Evolutionary conservation across 2,329 filamentous ascomycete species (phyloP).

Genomic region (Diplocarpon rosae): DNA sequence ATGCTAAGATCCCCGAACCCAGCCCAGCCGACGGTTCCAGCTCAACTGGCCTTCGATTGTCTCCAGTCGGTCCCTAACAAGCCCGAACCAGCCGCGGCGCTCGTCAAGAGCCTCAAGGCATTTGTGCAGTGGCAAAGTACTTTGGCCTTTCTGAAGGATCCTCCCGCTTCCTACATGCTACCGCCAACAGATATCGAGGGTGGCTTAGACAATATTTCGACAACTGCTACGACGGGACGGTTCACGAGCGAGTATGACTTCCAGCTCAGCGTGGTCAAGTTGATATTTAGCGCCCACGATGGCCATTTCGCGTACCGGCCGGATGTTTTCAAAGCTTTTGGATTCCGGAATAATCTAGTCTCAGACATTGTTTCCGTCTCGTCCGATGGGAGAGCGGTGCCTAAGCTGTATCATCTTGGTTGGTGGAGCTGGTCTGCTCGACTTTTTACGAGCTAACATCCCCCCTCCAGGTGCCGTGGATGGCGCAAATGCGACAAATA

Average conservation of each 20-base stretch:
- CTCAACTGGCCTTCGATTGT: slow-evolving; percentile 11
- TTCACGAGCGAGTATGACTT: slow-evolving; percentile 17
- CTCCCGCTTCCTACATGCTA: slow-evolving; percentile 11
- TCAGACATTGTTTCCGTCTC: slow-evolving; percentile 44
- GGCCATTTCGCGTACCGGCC: slow-evolving; percentile 30
- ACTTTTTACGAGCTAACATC: too few species aligned
- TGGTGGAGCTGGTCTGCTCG: too few species aligned
- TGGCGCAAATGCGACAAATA: too few species aligned
- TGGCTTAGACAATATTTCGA: slow-evolving; percentile 11
- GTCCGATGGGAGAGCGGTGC: slow-evolving; percentile 41
- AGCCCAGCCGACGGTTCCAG: too few species aligned
- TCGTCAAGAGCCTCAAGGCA: slow-evolving; percentile 11
- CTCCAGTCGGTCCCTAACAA: slow-evolving; percentile 12
- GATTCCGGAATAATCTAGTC: slow-evolving; percentile 22
- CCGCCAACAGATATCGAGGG: slow-evolving; percentile 15
- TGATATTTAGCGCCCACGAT: slow-evolving; percentile 46
- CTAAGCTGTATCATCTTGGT: slow-evolving; percentile 36
- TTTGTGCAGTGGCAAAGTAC: slow-evolving; percentile 14
- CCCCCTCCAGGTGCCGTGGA: too few species aligned
- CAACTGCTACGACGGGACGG: slow-evolving; percentile 7
- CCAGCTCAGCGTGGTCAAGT: slow-evolving; percentile 11
- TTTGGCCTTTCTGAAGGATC: slow-evolving; percentile 20
- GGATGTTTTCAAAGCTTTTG: slow-evolving; percentile 25
- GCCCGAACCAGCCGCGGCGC: slow-evolving; percentile 6
- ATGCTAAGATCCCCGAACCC: neutral